phyloP scores from a whole-genome alignment of 2,329 filamentous ascomycete genomes.

The Sclerotiophoma versabilis region DNA sequence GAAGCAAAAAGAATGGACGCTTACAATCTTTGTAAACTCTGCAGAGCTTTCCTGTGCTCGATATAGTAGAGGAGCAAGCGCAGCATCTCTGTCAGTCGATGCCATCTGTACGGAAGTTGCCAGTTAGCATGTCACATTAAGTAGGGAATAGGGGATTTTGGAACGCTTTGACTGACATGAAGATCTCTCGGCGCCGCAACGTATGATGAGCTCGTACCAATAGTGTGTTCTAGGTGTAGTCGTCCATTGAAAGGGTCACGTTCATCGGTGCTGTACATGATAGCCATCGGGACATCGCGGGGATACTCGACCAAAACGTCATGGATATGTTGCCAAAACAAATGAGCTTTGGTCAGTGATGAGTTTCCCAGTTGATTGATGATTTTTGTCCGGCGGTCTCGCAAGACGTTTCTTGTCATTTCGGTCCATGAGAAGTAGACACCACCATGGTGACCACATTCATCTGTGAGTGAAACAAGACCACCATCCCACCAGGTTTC shows the following conservation, averaged over 20 bases:
- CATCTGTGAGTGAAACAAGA: conserved; percentile 6
- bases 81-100: neutral
- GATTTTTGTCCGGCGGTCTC: conserved; percentile 5
- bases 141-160: too few species aligned
- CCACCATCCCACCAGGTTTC: conserved; percentile 11
- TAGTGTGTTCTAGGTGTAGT: conserved; percentile 4
- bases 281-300: conserved; percentile 11
- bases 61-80: neutral
- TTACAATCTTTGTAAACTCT: neutral
- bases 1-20: neutral
- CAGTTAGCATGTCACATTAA: neutral
- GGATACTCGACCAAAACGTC: conserved; percentile 1
- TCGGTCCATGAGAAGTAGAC: conserved; percentile 11
- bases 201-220: neutral
- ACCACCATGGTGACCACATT: conserved; percentile 7
- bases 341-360: neutral
- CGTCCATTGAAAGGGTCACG: neutral
- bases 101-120: neutral
- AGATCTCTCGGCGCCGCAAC: conserved; percentile 1
- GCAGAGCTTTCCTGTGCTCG: neutral
- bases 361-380: conserved; percentile 3
- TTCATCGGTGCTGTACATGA: conserved; percentile 9
- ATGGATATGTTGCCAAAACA: conserved; percentile 9
- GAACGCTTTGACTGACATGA: neutral
- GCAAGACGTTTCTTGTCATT: neutral